Base-by-base conservation (phyloP, 2,329 filamentous ascomycete genomes). In the Cercospora nicotianae region DNA sequence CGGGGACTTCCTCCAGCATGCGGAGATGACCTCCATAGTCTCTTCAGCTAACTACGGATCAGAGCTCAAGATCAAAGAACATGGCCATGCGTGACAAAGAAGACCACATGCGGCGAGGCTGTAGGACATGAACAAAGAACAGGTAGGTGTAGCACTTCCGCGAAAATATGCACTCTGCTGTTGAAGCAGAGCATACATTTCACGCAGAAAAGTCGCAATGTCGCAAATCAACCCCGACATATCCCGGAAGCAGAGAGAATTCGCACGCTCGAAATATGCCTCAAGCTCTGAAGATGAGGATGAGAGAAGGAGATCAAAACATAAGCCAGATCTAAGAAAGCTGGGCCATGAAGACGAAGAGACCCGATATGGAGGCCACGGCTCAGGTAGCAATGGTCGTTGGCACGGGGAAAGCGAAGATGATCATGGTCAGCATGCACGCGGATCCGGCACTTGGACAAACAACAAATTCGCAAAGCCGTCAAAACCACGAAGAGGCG, bases 211-310 rank as follows among this genome's bases (percentile, higher is more conserved):
- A 16, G 18, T 9, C 31, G 13, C 33, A 3, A 39, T 26, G 31
- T 39, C 58, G 20, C 8, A n/a, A 3, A 9, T 1, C 20, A 42
- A 26, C 1, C 18, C 33, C 18, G 33, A 60, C 2, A 42, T 42
- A 7, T 60, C 36, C 33, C 28, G 30, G 10, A 62, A 31, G 39
- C 60, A 51, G 28, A 62, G 39, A 28, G 60, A 62, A 3, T 23
- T 53, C 1, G 45, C 45, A 7, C 16, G 26, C 5, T 20, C 3
- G n/a, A 63, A 53, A 31, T 63, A 63, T 53, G 45, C 28, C 30
- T 63, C 61, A n/a, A 57, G 61, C 20, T 61, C 59, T 28, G 59
- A 61, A 26, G 59, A 45, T 5, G 61, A 57, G 9, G 48, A 28
- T 9, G 45, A 42, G 1, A 28, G n/a, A 12, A 10, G 9, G 13